phyloP scores from a whole-genome alignment of 768 basidiomycete species.

The Termitomyces sp. region DNA sequence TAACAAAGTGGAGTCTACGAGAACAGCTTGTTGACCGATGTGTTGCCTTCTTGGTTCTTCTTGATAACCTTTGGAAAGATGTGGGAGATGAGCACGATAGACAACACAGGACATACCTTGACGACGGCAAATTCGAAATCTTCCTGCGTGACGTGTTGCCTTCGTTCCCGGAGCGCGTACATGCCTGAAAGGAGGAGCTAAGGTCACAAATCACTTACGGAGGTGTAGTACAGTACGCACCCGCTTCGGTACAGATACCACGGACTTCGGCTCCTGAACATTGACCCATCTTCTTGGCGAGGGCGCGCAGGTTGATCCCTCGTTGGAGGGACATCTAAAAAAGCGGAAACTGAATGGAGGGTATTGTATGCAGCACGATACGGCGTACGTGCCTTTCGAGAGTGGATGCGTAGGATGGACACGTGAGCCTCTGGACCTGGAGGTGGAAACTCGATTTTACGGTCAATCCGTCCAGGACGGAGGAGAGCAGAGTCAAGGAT shows the following conservation, averaged over 20 bases:
- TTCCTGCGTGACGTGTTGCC: conserved; percentile 97
- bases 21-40: conserved; percentile 92
- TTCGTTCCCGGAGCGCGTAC: conserved; percentile 92
- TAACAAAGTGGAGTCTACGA: conserved; percentile 37
- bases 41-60: conserved; percentile 95
- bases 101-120: conserved; percentile 46
- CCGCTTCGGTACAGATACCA: conserved; percentile 97
- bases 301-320: conserved; percentile 91
- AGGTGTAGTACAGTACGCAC: conserved; percentile 30
- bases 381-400: conserved; percentile 63
- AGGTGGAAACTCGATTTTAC: conserved; percentile 97
- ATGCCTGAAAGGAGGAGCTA: conserved; percentile 50
- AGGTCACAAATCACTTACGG: neutral
- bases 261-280: conserved; percentile 97
- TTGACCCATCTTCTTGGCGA: conserved; percentile 99
- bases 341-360: neutral
- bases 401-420: conserved; percentile 95
- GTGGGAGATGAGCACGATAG: neutral
- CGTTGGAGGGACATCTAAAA: conserved; percentile 92
- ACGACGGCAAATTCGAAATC: conserved; percentile 99
- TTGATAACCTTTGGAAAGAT: conserved; percentile 59
- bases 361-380: neutral
- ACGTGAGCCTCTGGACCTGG: conserved; percentile 96
- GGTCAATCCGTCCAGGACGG: conserved; percentile 91
- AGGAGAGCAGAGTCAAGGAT: conserved; percentile 92